Percentiles rank a stretch among this genome's conserved stretches.
Conservation (phyloP, 768 basidiomycete genomes). For the Kwoniella sp. region DNA sequence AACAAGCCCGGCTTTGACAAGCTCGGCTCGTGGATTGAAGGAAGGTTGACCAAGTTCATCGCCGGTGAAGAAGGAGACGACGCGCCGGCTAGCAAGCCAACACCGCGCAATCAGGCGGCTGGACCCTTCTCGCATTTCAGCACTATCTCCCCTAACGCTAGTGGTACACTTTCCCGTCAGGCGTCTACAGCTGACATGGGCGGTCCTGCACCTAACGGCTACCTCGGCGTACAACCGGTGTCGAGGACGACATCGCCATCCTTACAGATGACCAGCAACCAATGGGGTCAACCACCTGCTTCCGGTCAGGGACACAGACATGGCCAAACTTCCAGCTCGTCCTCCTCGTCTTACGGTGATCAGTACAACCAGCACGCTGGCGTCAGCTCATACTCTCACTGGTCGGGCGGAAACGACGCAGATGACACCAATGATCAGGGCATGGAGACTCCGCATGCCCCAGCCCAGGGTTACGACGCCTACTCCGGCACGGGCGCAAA, state of each 20-base stretch:
- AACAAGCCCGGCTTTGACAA: conserved; percentile 87
- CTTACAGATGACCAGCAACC: conserved; percentile 53
- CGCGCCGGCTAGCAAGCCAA: conserved; percentile 49
- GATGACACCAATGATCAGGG: not conserved
- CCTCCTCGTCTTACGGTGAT: conserved; percentile 16
- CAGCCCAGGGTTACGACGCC: not conserved
- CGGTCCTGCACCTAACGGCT: conserved; percentile 11
- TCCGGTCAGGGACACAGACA: not conserved
- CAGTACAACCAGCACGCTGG: conserved; percentile 5
- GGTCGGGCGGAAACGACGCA: conserved; percentile 1
- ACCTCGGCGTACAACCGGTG: conserved; percentile 11
- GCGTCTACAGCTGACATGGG: conserved; percentile 36
- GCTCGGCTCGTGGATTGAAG: conserved; percentile 87
- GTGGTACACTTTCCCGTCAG: conserved; percentile 33
- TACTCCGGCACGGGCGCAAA: too few species aligned
- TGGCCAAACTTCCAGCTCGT: conserved; percentile 1
- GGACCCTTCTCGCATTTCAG: conserved; percentile 93
- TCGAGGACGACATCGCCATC: conserved; percentile 44
- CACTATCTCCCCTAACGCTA: conserved; percentile 67
- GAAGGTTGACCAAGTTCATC: conserved; percentile 86
- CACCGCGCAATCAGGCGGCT: too few species aligned
- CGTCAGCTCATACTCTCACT: conserved; percentile 1
- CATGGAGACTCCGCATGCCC: conserved; percentile 4
- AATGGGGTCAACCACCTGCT: conserved; percentile 59
- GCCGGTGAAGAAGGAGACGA: conserved; percentile 69